These are phyloP conservation scores for Acidiella bohemica DNA, from an alignment of 495 filamentous ascomycete species.

Conservation along the genomic window DNA sequence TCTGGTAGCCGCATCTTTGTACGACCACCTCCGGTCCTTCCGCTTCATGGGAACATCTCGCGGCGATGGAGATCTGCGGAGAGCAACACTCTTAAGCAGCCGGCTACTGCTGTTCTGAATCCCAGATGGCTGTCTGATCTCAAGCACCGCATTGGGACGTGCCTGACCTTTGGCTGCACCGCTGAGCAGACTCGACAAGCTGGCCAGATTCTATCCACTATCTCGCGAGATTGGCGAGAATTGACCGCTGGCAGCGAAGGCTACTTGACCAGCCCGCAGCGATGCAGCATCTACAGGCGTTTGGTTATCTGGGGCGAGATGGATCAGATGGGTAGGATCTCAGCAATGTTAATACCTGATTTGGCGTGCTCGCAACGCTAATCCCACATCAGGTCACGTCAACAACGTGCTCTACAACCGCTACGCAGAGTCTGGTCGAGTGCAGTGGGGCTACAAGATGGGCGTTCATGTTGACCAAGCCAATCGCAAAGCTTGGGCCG, in stretches of 20 bases:
- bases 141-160: constrained; percentile 62
- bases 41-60: no score
- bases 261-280: constrained; percentile 53
- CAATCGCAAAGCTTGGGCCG: constrained; percentile 53
- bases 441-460: constrained; percentile 73
- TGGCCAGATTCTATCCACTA: constrained; percentile 42
- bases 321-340: constrained; percentile 41
- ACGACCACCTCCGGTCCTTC: no score
- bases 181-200: constrained; percentile 47
- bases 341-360: no score
- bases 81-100: no score
- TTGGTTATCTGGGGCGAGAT: constrained; percentile 84
- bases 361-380: no score
- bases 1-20: no score
- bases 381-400: constrained; percentile 57
- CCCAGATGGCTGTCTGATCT: constrained; percentile 66
- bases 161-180: constrained; percentile 65
- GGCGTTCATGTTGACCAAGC: constrained; percentile 53
- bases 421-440: constrained; percentile 72
- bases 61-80: no score
- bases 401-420: constrained; percentile 78
- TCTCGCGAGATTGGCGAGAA: constrained; percentile 64
- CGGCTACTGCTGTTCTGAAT: constrained; percentile 19
- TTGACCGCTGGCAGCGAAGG: constrained; percentile 69
- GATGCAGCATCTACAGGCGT: constrained; percentile 55